Base-by-base conservation (phyloP, 257 asterid genomes). In the Perilla frutescens region DNA sequence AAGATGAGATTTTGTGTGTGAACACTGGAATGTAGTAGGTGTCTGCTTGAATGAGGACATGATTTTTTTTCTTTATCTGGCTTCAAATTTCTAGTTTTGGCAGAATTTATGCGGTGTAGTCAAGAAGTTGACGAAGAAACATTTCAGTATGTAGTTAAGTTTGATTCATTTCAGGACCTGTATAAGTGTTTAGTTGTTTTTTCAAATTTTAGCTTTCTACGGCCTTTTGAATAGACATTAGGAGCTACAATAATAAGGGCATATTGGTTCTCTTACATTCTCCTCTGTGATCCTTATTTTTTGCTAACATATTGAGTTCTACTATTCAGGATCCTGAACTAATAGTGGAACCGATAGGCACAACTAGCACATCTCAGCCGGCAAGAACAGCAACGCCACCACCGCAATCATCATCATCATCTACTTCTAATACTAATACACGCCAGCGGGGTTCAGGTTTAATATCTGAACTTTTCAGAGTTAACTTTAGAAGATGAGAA, bases 271-370 rank as follows among this genome's bases (percentile, higher is more conserved):
- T 62, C 60, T 43, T 68, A 1, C 6, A 14, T 63, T 62, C 13
- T 49, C 59, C 50, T 54, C 3, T 47, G 57, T 39, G 73, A 51
- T 70, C 51, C 58, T 62, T 66, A 20, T 65, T 11, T 66, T 15
- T 43, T 8, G 31, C 73, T 83, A 44, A 59, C 45, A 43, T 74
- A 15, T 40, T 29, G 53, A 31, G 43, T 64, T 63, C 14, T 53
- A 8, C 53, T 74, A 14, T 74, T 51, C 85, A 93, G 98, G 97
- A 93, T 60, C 82, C 91, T 15, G 94, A 84, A 73, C 84, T 93
- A 36, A 82, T 86, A 71, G 98, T 93, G 66, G 98, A 89, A 83
- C 91, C 97, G 79, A 88, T 91, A 83, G 61, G 83, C 68, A 80
- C 81, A 32, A 55, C 71, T 78, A 80, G 81, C 78, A 71, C 96